These are phyloP conservation scores for Rhodamnia rubescens DNA, from an alignment of 345 rosid species.

Conservation along the genomic window DNA sequence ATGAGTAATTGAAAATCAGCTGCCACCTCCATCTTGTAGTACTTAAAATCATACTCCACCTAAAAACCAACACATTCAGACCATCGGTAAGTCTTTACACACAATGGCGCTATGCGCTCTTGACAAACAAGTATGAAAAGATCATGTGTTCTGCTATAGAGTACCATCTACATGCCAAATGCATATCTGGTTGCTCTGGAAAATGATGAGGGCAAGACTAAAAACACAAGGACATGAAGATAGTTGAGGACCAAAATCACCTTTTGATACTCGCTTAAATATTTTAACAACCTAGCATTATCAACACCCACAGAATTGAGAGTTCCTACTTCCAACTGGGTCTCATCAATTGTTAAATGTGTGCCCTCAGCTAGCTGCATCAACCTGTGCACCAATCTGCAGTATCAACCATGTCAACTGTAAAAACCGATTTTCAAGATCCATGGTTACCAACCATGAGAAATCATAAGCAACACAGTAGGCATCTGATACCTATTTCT, in stretches of 20 bases:
- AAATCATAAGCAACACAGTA: neutral
- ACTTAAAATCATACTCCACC: conserved; percentile 86
- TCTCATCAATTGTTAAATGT: conserved; percentile 74
- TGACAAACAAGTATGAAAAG: neutral
- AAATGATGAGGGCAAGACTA: neutral
- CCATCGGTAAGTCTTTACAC: neutral
- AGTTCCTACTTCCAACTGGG: conserved; percentile 60
- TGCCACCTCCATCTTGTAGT: conserved; percentile 78
- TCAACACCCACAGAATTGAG: conserved; percentile 72
- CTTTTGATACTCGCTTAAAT: conserved; percentile 61
- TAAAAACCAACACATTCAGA: conserved; percentile 8
- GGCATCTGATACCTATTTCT: conserved; percentile 34
- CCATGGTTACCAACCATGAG: neutral
- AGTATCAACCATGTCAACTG: neutral
- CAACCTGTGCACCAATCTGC: conserved; percentile 60
- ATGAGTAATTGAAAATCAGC: conserved; percentile 74
- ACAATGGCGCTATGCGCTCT: neutral
- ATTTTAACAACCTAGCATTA: conserved; percentile 60
- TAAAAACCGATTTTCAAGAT: neutral
- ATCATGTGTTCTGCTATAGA: neutral
- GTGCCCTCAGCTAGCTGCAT: conserved; percentile 78
- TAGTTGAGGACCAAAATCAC: conserved; percentile 13
- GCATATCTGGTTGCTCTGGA: neutral
- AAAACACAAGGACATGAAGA: neutral
- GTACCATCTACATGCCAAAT: neutral